phyloP scores from a whole-genome alignment of 2,329 filamentous ascomycete species.

The Samsoniella hepiali region DNA sequence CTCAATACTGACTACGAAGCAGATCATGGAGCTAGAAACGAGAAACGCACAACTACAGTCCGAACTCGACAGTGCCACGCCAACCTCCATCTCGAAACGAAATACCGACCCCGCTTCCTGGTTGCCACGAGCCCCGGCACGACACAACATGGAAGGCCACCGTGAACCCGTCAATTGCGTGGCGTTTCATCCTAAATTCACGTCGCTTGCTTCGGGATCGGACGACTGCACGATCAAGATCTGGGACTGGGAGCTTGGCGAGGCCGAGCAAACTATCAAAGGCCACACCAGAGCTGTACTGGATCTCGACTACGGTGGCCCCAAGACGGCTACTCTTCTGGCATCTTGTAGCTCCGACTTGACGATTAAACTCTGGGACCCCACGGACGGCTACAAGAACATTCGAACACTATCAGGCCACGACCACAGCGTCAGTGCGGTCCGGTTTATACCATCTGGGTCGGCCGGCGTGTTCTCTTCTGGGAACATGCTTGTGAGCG shows the following conservation, averaged over 20 bases:
- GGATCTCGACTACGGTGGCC: constrained; percentile 87
- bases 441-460: constrained; percentile 83
- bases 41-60: constrained; percentile 69
- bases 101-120: constrained; percentile 83
- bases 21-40: constrained; percentile 93
- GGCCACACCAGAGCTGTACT: constrained; percentile 86
- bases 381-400: constrained; percentile 89
- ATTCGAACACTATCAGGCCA: constrained; percentile 87
- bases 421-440: constrained; percentile 85
- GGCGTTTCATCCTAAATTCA: constrained; percentile 90
- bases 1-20: neutral
- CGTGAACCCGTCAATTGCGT: constrained; percentile 78
- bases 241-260: constrained; percentile 94
- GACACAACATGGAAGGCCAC: constrained; percentile 81
- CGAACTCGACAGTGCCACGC: constrained; percentile 82
- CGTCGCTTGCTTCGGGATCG: constrained; percentile 82
- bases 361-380: constrained; percentile 94
- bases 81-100: constrained; percentile 67
- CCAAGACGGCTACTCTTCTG: constrained; percentile 63
- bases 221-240: constrained; percentile 95
- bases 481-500: constrained; percentile 81
- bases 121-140: constrained; percentile 79
- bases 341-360: constrained; percentile 80
- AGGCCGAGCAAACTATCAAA: constrained; percentile 85
- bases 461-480: constrained; percentile 74